phyloP scores from a whole-genome alignment of 306 rosid genomes.

The Aeschynomene evenia region DNA sequence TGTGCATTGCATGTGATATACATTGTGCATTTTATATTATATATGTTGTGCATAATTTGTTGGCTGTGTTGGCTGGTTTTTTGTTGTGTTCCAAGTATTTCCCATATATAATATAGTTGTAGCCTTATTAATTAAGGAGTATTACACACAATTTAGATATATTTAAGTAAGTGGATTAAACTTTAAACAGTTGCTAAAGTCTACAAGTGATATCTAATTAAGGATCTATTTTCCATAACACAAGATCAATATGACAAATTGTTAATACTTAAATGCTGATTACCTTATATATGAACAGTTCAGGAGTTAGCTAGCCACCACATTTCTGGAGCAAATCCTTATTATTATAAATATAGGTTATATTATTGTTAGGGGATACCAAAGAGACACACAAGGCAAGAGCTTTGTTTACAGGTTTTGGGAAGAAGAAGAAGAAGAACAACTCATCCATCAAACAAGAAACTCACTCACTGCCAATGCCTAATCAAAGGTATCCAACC shows the following conservation, averaged over 20 bases:
- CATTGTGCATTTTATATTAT: too few relatives aligned
- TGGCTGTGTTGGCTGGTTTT: too few relatives aligned
- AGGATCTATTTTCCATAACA: conserved; percentile 5
- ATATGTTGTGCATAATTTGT: too few relatives aligned
- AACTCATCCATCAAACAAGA: conserved; percentile 26
- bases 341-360: conserved; percentile 41
- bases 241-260: conserved; percentile 9
- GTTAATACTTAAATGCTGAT: conserved; percentile 14
- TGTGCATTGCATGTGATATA: too few relatives aligned
- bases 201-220: conserved; percentile 22
- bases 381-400: conserved; percentile 19
- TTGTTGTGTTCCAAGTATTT: too few relatives aligned
- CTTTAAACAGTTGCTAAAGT: neutral
- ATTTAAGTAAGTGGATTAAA: neutral
- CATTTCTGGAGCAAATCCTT: conserved; percentile 28
- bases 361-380: neutral
- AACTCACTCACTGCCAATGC: conserved; percentile 36
- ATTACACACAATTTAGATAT: neutral
- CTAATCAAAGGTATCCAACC: conserved; percentile 42
- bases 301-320: neutral
- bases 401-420: conserved; percentile 41
- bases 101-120: too few relatives aligned
- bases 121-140: too few relatives aligned
- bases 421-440: too few relatives aligned
- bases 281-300: neutral